Evolutionary conservation across 306 rosid species (phyloP).

Genomic region (Rubus parviflorus): DNA sequence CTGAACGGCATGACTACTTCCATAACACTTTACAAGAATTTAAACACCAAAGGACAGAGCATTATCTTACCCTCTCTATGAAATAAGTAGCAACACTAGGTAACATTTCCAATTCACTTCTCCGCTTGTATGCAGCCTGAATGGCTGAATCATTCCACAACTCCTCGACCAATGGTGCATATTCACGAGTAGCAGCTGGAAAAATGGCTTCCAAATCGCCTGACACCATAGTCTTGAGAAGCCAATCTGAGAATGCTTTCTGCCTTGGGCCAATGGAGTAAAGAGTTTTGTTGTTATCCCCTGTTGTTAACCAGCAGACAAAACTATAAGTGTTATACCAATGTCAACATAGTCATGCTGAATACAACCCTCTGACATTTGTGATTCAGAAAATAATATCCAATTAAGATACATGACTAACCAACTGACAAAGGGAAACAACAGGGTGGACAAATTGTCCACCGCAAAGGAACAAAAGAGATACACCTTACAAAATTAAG

Average conservation of each 20-base stretch:
- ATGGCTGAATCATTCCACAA: slow-evolving; percentile 85
- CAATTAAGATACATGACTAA: background rate
- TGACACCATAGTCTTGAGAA: slow-evolving; percentile 86
- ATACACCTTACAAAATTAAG: background rate
- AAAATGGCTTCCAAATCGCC: slow-evolving; percentile 93
- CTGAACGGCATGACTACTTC: background rate
- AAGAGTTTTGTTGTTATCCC: slow-evolving; percentile 47
- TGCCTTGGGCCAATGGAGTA: slow-evolving; percentile 85
- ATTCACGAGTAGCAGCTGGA: slow-evolving; percentile 98
- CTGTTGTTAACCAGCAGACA: slow-evolving; percentile 42
- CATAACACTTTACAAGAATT: background rate
- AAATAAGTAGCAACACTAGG: slow-evolving; percentile 86
- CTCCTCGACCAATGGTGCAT: slow-evolving; percentile 88
- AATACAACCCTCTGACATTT: slow-evolving; percentile 1
- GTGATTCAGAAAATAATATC: slow-evolving; percentile 1
- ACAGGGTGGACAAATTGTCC: too few species aligned
- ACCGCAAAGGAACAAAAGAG: background rate
- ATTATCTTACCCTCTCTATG: slow-evolving; percentile 76
- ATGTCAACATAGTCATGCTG: background rate
- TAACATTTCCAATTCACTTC: slow-evolving; percentile 89
- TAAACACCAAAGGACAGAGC: background rate
- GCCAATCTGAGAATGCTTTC: slow-evolving; percentile 97
- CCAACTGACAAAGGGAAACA: slow-evolving; percentile 12
- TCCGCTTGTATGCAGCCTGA: slow-evolving; percentile 81
- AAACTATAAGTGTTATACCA: slow-evolving; percentile 5